Evolutionary conservation across 1,284 basidiomycete species (phyloP), one percentile per base, ranked within the genome.

Genomic region (Cronartium ribicola): DNA sequence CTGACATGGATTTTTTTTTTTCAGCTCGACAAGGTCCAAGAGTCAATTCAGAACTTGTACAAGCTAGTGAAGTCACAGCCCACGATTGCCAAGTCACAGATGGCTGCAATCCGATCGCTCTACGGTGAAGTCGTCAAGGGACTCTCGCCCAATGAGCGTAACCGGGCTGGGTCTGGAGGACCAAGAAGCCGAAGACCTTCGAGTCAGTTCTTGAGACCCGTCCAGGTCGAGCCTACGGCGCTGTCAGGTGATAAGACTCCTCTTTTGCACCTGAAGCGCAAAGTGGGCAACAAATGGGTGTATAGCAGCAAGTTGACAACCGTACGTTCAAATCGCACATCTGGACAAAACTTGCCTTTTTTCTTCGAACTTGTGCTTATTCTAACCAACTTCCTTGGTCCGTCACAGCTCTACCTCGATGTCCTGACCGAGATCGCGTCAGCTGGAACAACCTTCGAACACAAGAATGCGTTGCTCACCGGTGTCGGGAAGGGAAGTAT

Each of bases 401-500:
- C 13, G n/a, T 36, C 29, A 20, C 76, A 77, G 62, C 77, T 80
- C 41, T 83, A 98, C 83, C 88, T 98, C 77, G 94, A 98, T 80
- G 90, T 98, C 77, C 85, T 98, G 61, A 90, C 94, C 80, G 96
- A 98, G 83, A 97, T 98, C 78, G 96, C 96, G 10, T 95, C 94
- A 0, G 94, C 94, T 10, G 95, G 95, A 63, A 96, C 94, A 14
- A 94, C 94, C 0, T 98, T 97, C 87, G 90, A 95, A 83, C 94
- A 95, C 84, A 97, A 98, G 86, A 97, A 98, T 79, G 95, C 95
- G 1, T 87, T 98, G 40, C 87, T 98, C 62, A 98, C 95, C 60
- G 95, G 96, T 82, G 95, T 98, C 71, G 95, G 95, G 75, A 94
- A 93, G 81, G 95, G 92, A 29, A 96, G 92, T 2, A 98, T 98